Evolutionary conservation across 2,329 filamentous ascomycete genomes (phyloP), one percentile per base, ranked within the genome.

Genomic region (Zymoseptoria ardabiliae): DNA sequence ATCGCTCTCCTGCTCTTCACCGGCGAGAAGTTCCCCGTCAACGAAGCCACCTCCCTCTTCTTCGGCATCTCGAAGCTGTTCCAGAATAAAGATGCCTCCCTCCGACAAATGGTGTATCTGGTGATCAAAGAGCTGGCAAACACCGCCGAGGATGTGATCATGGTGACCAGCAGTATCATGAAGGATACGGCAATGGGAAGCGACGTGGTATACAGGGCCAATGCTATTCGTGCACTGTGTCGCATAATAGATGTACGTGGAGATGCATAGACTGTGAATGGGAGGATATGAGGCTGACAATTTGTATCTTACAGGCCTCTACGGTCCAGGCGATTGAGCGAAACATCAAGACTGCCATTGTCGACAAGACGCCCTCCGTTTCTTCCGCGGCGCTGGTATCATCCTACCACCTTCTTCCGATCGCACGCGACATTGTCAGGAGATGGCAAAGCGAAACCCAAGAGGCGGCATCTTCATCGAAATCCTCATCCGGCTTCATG

Each of bases 91-190:
- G 94, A 99, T 87, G 89, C 92, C 71, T 93, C 91, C 70, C 82
- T 99, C 73, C 91, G 94, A 71, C 94, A 99, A 81, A 97, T 97
- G 92, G 93, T 99, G 55, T 96, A 97, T 79, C 83, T 97, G 67
- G 87, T 97, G 74, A 90, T 97, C 80, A 99, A 97, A 85, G 94
- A 99, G 83, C 82, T 99, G 71, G 91, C 93, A 67, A 86, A 87
- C 75, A 96, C 91, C 22, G 94, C 94, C 60, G 91, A 97, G 79
- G 94, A 99, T 82, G 95, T 97, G 65, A 99, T 99, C 75, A 97
- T 99, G 94, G 94, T 97, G 63, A 99, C 94, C 19, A 96, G 91
- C 77, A 97, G 93, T 68, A 97, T 99, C 69, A 99, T 97, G 94
- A 99, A 99, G 81, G 94, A 99, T 75, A 97, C 93, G 10, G 91